Evolutionary conservation across 208 protist species (phyloP), one percentile per base, ranked within the genome.

Genomic region (Trypanosoma rangeli): DNA sequence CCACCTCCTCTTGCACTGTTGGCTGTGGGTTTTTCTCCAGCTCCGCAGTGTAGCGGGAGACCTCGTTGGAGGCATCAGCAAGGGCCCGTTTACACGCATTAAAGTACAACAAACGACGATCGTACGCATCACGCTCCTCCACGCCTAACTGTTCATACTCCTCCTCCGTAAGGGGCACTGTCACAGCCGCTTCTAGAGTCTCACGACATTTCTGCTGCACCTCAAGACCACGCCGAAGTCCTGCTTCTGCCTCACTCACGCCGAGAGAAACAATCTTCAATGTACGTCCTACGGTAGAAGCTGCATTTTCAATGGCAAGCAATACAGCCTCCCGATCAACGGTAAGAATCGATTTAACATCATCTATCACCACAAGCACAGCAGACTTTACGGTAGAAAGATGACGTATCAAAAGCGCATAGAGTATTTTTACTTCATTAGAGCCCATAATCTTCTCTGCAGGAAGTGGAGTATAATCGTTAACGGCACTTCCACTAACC

Each of bases 81-180:
- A 94, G 61, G 29, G 84, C 82, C 39, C 79, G 75, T 39, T 86
- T 85, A 68, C 87, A 93, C 66, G 93, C 84, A 57, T 93, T 95
- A 65, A 83, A 89, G 57, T 91, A 79, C 73, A 94, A 83, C 18
- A 96, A 79, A 12, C 79, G 80, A 9, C 55, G 50, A 68, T 95
- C 94, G 80, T 95, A 94, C 12, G 70, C 68, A 16, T 89, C 80
- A 0, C 84, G 87, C 20, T 84, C 83, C 31, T 64, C 74, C 20
- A 62, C 68, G 31, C 26, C 54, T 9, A 95, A 61, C 29, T 65
- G 60, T 64, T 93, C 94, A 75, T 91, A 97, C 16, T 75, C 85
- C 10, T 74, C 84, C 68, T 97, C 94, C 8, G 70, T 69, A 24
- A 97, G 52, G 12, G 83, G 75, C 16, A 79, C 58, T 15, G 89